phyloP scores from a whole-genome alignment of 805 yeast genomes.

The Monosporozyma siamensis region DNA sequence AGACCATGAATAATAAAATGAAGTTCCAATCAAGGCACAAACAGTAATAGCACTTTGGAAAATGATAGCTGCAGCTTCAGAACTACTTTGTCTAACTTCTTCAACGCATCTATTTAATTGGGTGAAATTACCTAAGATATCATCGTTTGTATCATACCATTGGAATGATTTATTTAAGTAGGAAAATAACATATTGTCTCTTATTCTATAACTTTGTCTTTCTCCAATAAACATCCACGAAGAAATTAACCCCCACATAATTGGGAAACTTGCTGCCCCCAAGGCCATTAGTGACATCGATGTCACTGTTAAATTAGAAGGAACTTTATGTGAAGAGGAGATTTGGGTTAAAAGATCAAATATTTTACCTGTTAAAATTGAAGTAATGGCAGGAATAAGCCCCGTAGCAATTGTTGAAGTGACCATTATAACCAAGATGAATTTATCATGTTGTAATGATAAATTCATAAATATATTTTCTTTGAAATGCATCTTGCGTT shows the following conservation, averaged over 20 bases:
- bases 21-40: conserved; percentile 46
- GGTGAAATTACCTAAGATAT: conserved; percentile 52
- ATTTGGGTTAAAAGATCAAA: conserved; percentile 37
- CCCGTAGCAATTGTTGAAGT: conserved; percentile 43
- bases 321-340: conserved; percentile 35
- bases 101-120: conserved; percentile 67
- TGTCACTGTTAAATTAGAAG: conserved; percentile 32
- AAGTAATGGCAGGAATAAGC: conserved; percentile 47
- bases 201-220: conserved; percentile 48
- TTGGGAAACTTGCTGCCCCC: conserved; percentile 38
- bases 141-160: conserved; percentile 56
- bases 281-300: conserved; percentile 36
- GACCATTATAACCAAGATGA: conserved; percentile 23
- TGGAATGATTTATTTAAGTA: conserved; percentile 37
- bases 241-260: conserved; percentile 46
- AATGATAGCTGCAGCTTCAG: conserved; percentile 55
- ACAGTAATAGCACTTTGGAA: conserved; percentile 46
- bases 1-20: conserved; percentile 77
- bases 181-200: conserved; percentile 37
- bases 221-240: conserved; percentile 70
- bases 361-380: conserved; percentile 58
- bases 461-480: conserved; percentile 19
- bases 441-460: conserved; percentile 16
- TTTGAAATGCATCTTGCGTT: neutral
- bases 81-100: conserved; percentile 56